Percentiles rank a stretch among this genome's conserved stretches.
phyloP scores from a whole-genome alignment of 1,139 yeast species.

The Arxiozyma bovina region DNA sequence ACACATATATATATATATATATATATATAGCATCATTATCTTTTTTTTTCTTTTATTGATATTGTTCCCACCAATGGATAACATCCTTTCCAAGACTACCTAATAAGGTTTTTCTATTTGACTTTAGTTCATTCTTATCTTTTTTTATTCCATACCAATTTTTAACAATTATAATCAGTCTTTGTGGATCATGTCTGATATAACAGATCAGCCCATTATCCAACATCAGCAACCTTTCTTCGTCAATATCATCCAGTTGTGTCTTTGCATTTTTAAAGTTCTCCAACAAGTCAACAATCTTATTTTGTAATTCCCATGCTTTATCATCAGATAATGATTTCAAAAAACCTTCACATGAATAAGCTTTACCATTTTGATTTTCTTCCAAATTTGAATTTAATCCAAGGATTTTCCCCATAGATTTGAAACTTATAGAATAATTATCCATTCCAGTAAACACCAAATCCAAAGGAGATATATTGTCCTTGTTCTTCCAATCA shows the following conservation, averaged over 20 bases:
- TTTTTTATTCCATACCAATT: constrained; percentile 25
- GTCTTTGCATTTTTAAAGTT: constrained; percentile 14
- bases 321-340: constrained; percentile 17
- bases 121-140: constrained; percentile 1
- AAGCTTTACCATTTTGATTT: background rate
- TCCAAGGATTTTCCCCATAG: constrained; percentile 21
- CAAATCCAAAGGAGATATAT: constrained; percentile 17
- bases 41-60: background rate
- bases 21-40: no score
- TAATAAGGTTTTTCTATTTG: constrained; percentile 11
- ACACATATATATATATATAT: background rate
- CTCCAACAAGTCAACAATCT: constrained; percentile 13
- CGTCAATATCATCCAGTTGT: constrained; percentile 11
- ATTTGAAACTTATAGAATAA: constrained; percentile 16
- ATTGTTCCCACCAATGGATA: constrained; percentile 20
- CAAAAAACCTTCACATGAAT: constrained; percentile 12
- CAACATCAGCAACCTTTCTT: constrained; percentile 25
- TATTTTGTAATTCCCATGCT: constrained; percentile 21
- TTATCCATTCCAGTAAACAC: constrained; percentile 26
- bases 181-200: constrained; percentile 14
- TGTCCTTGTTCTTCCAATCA: background rate
- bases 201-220: constrained; percentile 29
- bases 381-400: background rate
- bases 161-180: constrained; percentile 18
- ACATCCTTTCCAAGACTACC: constrained; percentile 21